A percentile compares a stretch with the other conserved stretches of the same genome.
Conservation (phyloP, 176 grass and related monocot genomes). For the Oropetium thomaeum region DNA sequence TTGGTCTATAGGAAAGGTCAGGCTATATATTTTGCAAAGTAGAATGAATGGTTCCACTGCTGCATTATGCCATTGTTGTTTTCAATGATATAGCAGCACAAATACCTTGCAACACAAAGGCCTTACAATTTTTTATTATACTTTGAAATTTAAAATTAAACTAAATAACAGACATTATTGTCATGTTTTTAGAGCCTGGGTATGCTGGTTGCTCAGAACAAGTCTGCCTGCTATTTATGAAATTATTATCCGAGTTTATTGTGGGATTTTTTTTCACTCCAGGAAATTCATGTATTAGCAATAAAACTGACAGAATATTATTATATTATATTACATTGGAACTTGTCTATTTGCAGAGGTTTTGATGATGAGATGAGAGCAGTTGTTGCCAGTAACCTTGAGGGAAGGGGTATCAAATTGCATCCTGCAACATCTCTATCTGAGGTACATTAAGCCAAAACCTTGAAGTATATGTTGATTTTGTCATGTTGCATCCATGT, state of each 20-base stretch:
- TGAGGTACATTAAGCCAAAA: constrained; percentile 46
- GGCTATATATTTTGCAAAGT: background rate
- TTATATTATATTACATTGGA: background rate
- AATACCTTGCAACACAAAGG: background rate
- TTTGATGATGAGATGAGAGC: constrained; percentile 96
- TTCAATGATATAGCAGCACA: background rate
- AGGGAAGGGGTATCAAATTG: constrained; percentile 80
- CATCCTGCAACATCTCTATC: constrained; percentile 69
- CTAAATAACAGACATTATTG: background rate
- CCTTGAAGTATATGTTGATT: background rate
- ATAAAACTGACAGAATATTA: background rate
- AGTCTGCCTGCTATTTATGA: background rate
- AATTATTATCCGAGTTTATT: background rate
- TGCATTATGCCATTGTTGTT: background rate
- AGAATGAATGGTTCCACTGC: background rate
- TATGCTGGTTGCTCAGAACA: background rate
- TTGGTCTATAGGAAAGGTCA: background rate
- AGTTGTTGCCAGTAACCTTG: constrained; percentile 88
- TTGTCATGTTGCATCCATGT: background rate
- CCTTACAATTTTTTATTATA: too few species aligned
- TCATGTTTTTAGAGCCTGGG: background rate
- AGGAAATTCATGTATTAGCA: background rate
- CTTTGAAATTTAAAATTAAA: background rate
- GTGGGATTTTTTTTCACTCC: background rate
- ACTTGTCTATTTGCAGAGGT: constrained; percentile 49